These are phyloP conservation scores for Trichosporon ovoides DNA, from an alignment of 1,284 basidiomycete species.

Conservation along the genomic window DNA sequence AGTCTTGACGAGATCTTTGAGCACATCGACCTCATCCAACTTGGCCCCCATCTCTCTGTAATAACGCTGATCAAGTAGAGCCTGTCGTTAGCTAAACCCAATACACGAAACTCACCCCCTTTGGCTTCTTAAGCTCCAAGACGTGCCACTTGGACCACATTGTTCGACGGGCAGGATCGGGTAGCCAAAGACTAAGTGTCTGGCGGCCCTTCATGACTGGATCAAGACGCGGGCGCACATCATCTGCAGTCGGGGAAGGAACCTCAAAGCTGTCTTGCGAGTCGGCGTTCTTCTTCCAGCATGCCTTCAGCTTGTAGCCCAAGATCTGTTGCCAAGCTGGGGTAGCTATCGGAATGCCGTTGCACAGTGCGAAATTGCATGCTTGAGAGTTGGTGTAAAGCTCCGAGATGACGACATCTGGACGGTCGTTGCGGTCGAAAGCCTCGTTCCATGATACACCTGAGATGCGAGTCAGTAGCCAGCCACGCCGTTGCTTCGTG, in stretches of 20 bases:
- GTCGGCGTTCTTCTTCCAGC: constrained; percentile 41
- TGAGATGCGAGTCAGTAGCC: constrained; percentile 14
- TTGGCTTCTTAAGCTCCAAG: constrained; percentile 23
- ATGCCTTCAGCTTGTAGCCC: constrained; percentile 16
- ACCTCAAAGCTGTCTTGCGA: constrained; percentile 34
- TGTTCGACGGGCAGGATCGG: constrained; percentile 21
- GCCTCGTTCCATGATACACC: constrained; percentile 30
- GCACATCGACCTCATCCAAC: constrained; percentile 33
- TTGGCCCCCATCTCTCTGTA: constrained; percentile 36
- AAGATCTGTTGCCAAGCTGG: constrained; percentile 31
- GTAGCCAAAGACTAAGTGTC: constrained; percentile 23
- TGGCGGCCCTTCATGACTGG: constrained; percentile 8
- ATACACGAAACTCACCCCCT: constrained; percentile 4
- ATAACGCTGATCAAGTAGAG: constrained; percentile 26
- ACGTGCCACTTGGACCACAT: constrained; percentile 35
- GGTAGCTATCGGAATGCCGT: constrained; percentile 33
- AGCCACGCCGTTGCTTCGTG: fast-evolving
- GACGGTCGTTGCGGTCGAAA: constrained; percentile 23
- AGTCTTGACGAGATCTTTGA: constrained; percentile 15
- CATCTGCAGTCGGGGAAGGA: constrained; percentile 21
- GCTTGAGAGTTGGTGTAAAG: constrained; percentile 16
- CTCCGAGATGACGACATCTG: constrained; percentile 26
- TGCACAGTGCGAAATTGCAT: constrained; percentile 32
- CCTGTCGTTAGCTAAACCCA: neutral
- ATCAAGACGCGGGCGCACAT: constrained; percentile 27